Conservation (phyloP, 768 basidiomycete genomes). For the Kwoniella dejecticola region DNA sequence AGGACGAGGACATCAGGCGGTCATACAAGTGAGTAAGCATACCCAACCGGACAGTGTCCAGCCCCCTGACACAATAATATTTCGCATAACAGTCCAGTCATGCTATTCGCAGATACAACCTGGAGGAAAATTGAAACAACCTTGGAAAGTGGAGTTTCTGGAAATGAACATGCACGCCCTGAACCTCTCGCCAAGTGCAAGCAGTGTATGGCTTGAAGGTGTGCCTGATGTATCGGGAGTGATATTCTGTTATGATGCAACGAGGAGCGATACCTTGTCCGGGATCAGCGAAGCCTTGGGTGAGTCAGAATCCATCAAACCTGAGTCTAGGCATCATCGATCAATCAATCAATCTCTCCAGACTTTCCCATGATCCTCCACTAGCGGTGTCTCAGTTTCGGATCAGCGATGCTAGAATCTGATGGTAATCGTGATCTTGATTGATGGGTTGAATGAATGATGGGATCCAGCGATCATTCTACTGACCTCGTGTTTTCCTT, state of each 20-base stretch:
- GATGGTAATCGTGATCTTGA: conserved; percentile 3
- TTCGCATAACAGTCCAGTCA: conserved; percentile 26
- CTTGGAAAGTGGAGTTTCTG: conserved; percentile 42
- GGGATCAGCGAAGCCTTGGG: conserved; percentile 71
- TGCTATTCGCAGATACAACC: conserved; percentile 40
- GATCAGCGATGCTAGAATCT: background rate
- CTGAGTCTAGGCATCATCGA: background rate
- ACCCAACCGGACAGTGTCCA: background rate
- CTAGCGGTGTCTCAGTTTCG: background rate
- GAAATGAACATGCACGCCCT: conserved; percentile 54
- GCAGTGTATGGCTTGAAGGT: conserved; percentile 23
- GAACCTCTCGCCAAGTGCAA: conserved; percentile 31
- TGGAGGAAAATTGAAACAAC: conserved; percentile 38
- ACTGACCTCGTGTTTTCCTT: conserved; percentile 7
- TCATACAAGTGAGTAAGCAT: conserved; percentile 35
- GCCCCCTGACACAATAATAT: background rate
- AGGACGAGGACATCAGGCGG: conserved; percentile 26
- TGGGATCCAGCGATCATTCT: no score
- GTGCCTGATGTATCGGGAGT: conserved; percentile 72
- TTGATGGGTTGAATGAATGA: no score
- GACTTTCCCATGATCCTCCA: no score
- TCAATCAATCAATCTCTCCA: background rate
- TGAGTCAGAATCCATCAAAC: conserved; percentile 58
- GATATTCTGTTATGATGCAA: conserved; percentile 82
- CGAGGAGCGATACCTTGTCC: conserved; percentile 64